phyloP scores from a whole-genome alignment of 192 early-diverging fungal species.

The Phycomyces nitens region DNA sequence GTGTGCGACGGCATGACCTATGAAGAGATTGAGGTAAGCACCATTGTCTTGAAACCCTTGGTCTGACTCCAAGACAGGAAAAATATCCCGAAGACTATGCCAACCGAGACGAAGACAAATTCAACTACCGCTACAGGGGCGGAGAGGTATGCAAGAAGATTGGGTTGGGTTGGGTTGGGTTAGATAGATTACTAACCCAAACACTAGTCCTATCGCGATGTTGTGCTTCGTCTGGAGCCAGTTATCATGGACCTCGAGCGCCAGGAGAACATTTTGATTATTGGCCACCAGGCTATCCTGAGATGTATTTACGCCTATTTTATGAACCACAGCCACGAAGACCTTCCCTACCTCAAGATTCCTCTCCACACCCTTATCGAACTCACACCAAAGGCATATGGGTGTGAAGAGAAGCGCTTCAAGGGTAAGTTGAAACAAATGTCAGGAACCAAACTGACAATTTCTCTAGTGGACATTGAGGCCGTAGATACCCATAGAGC shows the following conservation, averaged over 20 bases:
- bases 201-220: constrained; percentile 79
- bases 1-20: constrained; percentile 99
- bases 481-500: constrained; percentile 96
- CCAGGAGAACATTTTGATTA: constrained; percentile 92
- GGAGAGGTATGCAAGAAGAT: constrained; percentile 48
- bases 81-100: constrained; percentile 92
- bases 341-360: constrained; percentile 98
- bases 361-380: constrained; percentile 97
- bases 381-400: constrained; percentile 94
- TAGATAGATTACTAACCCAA: background rate
- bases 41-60: no score
- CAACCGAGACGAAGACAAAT: constrained; percentile 96
- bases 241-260: constrained; percentile 99
- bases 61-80: constrained; percentile 29
- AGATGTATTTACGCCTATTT: constrained; percentile 98
- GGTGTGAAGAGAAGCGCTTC: constrained; percentile 91
- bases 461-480: constrained; percentile 76
- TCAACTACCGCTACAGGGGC: constrained; percentile 77
- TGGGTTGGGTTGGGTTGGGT: background rate
- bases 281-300: constrained; percentile 98
- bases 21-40: constrained; percentile 90
- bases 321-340: constrained; percentile 87
- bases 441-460: no score
- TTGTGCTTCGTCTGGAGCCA: constrained; percentile 94
- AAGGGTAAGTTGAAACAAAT: constrained; percentile 47